A percentile compares a stretch with the other conserved stretches of the same genome.
Conservation (phyloP, 257 asterid genomes). For the Gentiana straminea region DNA sequence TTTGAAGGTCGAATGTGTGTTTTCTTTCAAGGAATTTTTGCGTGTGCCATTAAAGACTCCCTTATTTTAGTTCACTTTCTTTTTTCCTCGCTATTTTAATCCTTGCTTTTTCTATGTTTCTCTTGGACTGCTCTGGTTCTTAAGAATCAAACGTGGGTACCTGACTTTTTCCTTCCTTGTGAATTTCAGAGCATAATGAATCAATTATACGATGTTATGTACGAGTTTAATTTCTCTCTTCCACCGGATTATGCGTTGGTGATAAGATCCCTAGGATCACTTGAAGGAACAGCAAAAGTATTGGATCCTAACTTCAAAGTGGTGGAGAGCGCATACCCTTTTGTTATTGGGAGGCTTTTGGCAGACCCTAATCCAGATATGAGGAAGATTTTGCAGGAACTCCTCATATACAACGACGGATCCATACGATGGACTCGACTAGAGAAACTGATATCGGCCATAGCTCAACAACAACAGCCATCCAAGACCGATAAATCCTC, state of each 20-base stretch:
- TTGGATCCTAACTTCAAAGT: conserved; percentile 95
- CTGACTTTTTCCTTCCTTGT: background rate
- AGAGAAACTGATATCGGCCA: conserved; percentile 76
- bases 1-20: too few relatives aligned
- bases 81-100: too few relatives aligned
- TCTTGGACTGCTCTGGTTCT: background rate
- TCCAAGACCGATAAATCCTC: conserved; percentile 37
- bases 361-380: conserved; percentile 91
- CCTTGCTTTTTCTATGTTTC: background rate
- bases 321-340: conserved; percentile 97
- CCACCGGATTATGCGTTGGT: conserved; percentile 98
- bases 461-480: conserved; percentile 45
- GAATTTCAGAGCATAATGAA: conserved; percentile 64
- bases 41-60: too few relatives aligned
- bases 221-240: conserved; percentile 86
- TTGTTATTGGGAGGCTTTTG: conserved; percentile 83
- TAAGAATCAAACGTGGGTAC: background rate
- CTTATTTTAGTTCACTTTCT: background rate
- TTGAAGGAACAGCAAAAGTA: conserved; percentile 95
- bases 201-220: conserved; percentile 81
- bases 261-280: conserved; percentile 93
- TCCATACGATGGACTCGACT: conserved; percentile 92
- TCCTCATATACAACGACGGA: conserved; percentile 84
- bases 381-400: conserved; percentile 94
- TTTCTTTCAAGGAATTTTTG: too few relatives aligned